Evolutionary conservation across 148 eudicot genomes (phyloP), one percentile per base, ranked within the genome.

Genomic region (Amaranthus hypochondriacus): DNA sequence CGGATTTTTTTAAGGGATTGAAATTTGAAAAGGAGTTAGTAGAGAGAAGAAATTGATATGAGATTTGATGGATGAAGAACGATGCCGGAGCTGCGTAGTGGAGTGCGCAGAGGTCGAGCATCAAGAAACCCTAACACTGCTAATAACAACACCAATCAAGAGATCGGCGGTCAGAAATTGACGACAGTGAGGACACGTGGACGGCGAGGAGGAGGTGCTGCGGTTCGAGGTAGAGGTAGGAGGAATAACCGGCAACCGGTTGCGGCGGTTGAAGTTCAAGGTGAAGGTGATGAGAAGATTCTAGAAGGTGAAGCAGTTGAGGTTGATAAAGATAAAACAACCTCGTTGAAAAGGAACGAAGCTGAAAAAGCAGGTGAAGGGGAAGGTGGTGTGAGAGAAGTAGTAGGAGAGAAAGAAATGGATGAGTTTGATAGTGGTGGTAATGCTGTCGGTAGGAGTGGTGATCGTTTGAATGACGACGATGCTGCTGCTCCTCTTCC

Each of bases 401-500:
- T 70, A 71, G 80, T 75, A 48, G 85, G 76, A 21, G 79, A 80
- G 75, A 83, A 70, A 60, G 73, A 73, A 66, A 88, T 89, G 94
- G 89, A 85, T 71, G 96, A 86, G 52, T 79, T 55, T 76, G 93
- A 88, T 72, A 88, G 95, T 72, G 89, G 84, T 9, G 92, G 90
- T 12, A 77, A 77, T 68, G 86, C 75, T 46, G 80, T 39, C 2
- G 77, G 85, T 0, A 72, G 79, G 56, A 82, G 86, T 62, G 84
- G 81, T 15, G 91, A 82, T 48, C 84, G 71, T 58, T 55, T 77
- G 79, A 84, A 55, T 54, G 90, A 87, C 21, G 98, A 92, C 50
- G 96, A 87, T 73, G 90, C 77, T 44, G 73, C 76, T n/a, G 80
- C 90, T 59, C 93, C 96, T 3, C 77, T 92, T 9, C 98, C 98